A percentile compares a stretch with the other conserved stretches of the same genome.
Conservation (phyloP, 208 protist genomes). For the Phytomonas francai region DNA sequence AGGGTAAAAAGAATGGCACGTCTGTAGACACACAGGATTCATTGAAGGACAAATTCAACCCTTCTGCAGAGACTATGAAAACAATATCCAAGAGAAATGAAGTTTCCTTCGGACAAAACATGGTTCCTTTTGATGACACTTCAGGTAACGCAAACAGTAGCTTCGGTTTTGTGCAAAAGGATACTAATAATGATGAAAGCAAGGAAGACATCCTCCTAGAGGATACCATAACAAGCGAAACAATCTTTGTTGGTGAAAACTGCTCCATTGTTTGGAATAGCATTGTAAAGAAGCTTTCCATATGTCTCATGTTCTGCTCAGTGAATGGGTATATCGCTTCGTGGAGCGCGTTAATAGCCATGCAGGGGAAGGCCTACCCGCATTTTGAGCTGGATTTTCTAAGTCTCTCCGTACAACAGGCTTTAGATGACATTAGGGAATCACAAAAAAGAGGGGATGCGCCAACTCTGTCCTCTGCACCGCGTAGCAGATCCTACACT, state of each 20-base stretch:
- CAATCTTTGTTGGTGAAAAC: slow-evolving; percentile 77
- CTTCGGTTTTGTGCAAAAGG: slow-evolving; percentile 6
- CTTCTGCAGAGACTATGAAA: not conserved
- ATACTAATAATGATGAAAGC: slow-evolving; percentile 19
- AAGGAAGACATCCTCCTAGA: slow-evolving; percentile 40
- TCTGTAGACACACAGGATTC: not conserved
- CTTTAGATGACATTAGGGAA: not conserved
- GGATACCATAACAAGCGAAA: slow-evolving; percentile 67
- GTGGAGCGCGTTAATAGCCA: slow-evolving; percentile 61
- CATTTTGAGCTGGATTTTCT: slow-evolving; percentile 41
- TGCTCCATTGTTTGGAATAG: slow-evolving; percentile 86
- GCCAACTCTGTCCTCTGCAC: not conserved
- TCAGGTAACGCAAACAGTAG: slow-evolving; percentile 10
- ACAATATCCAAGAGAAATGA: not conserved
- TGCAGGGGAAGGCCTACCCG: slow-evolving; percentile 70
- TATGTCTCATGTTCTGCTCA: slow-evolving; percentile 75
- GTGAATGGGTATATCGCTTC: slow-evolving; percentile 64
- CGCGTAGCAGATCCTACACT: not conserved
- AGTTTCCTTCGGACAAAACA: not conserved
- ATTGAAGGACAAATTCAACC: not conserved
- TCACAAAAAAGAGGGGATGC: not conserved
- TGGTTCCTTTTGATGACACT: not conserved
- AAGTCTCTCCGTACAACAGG: slow-evolving; percentile 21
- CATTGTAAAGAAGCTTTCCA: slow-evolving; percentile 57
- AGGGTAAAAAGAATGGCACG: not conserved